Evolutionary conservation across 352 stramenopile species (phyloP), one percentile per base, ranked within the genome.

Genomic region (Aphanomyces stellatus): DNA sequence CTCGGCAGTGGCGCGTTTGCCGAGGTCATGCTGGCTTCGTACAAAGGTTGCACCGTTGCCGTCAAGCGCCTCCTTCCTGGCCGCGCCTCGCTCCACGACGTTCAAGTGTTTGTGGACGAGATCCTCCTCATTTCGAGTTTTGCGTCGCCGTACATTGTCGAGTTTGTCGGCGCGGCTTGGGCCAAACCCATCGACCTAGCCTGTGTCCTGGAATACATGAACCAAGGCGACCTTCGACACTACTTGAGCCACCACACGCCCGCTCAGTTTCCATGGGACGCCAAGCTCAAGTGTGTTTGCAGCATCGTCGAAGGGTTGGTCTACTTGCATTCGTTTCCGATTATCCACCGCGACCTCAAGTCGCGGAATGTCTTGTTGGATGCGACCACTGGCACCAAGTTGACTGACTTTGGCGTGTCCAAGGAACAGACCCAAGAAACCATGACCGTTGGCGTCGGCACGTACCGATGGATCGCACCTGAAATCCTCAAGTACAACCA

Each of bases 31-130:
- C 31, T 67, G 6, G 60, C 40, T 15, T 19, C 34, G 6, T 60
- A 67, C 43, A 42, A 57, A 11, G 22, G 27, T 10, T 25, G 48
- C n/a, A 19, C 22, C 11, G 30, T 60, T 27, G 60, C 60, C 17
- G n/a, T 67, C 28, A 67, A 67, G 30, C 60, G 60, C 19, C 24
- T 60, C 7, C 49, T 57, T 11, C 49, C 49, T 34, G 49, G 49
- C 27, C 60, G 48, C 13, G 31, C 43, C 11, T 41, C 34, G 17
- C 37, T 25, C 1, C 19, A n/a, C 33, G 49, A 60, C 24, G 43
- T 88, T 40, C 78, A 90, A 59, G 72, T 68, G 11, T 76, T 90
- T 40, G 75, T 77, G 1, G 68, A 69, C 30, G 81, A 90, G 68
- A 86, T 88, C 61, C 71, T 73, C 43, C 68, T 90, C 41, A 75